Evolutionary conservation across 2,329 filamentous ascomycete genomes (phyloP), one percentile per base, ranked within the genome.

Genomic region (Pseudogymnoascus verrucosus): DNA sequence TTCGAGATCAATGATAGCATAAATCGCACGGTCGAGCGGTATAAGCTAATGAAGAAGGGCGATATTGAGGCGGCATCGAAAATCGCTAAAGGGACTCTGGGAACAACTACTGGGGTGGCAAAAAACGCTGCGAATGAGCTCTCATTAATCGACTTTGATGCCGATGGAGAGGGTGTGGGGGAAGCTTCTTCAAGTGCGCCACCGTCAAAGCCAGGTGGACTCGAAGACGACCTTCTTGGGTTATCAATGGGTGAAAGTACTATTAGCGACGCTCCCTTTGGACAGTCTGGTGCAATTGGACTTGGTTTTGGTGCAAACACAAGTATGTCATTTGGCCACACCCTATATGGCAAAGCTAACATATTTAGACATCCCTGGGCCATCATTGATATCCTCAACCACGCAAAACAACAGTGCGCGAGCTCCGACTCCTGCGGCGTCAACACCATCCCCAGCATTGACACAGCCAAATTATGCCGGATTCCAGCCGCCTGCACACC

Each of bases 1-100:
- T 83, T 99, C 63, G 92, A 98, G 74, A 98, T 99, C 73, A 99
- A 99, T 74, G 95, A 99, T 76, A 97, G 93, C 77, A 99, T 99
- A 84, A 91, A 98, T 74, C 87, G 93, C 67, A 99, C 95, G 1
- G 91, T 98, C 63, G 91, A 98, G 77, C 82, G 95, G 68, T 99
- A 98, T 76, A 96, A 91, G 81, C 79, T 98, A 63, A 87, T 98
- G 76, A 99, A 96, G 80, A 96, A 95, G 79, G 95, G 95, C 21
- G 93, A 99, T 71, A 75, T 96, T 51, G 91, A 93, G 69, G 91
- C 80, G 10, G 91, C 95, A 14, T 86, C 88, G 68, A 90, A 87
- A 74, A 89, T 98, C 68, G 91, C 91, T 5, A 88, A 90, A 72
- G 91, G 93, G 28, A 93, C 89, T 12, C 82, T 90, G 60, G 85